A percentile compares a stretch with the other conserved stretches of the same genome.
Evolutionary conservation across 306 rosid species (phyloP).

Genomic region (Amphicarpaea edgeworthii): DNA sequence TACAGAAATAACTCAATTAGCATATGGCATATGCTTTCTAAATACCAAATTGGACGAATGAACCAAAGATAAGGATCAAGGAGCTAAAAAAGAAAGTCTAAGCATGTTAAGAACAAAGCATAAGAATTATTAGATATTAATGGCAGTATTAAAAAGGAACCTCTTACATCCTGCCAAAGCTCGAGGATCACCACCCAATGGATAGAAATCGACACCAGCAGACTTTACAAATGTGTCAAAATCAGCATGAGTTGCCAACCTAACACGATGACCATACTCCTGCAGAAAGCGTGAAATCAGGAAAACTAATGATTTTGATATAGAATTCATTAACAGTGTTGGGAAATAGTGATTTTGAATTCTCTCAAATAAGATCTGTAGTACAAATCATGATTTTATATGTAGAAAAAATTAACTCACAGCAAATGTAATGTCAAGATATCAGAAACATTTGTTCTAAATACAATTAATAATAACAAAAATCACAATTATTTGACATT

Average conservation of each 20-base stretch:
- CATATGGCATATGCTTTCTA: conserved; percentile 17
- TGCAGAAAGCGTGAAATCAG: conserved; percentile 45
- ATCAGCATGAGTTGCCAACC: conserved; percentile 89
- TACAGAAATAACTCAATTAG: conserved; percentile 39
- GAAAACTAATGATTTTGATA: conserved; percentile 15
- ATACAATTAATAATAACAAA: not conserved
- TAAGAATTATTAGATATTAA: conserved; percentile 14
- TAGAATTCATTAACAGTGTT: conserved; percentile 12
- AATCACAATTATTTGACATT: conserved; percentile 17
- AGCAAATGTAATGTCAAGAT: conserved; percentile 1
- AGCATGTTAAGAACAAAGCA: conserved; percentile 20
- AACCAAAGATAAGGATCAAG: conserved; percentile 8
- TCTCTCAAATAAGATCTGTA: conserved; percentile 14
- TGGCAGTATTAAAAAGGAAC: conserved; percentile 36
- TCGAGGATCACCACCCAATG: conserved; percentile 92
- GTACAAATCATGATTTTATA: not conserved
- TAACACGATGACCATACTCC: conserved; percentile 87
- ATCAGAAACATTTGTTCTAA: not conserved
- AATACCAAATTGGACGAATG: conserved; percentile 5
- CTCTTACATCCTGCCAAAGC: conserved; percentile 90
- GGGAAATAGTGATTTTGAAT: conserved; percentile 35
- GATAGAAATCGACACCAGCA: conserved; percentile 82
- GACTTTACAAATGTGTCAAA: conserved; percentile 76
- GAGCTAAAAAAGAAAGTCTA: not conserved
- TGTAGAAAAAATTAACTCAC: not conserved